Conservation (phyloP, 192 early-diverging fungal species). For the Coemansia sp. region DNA sequence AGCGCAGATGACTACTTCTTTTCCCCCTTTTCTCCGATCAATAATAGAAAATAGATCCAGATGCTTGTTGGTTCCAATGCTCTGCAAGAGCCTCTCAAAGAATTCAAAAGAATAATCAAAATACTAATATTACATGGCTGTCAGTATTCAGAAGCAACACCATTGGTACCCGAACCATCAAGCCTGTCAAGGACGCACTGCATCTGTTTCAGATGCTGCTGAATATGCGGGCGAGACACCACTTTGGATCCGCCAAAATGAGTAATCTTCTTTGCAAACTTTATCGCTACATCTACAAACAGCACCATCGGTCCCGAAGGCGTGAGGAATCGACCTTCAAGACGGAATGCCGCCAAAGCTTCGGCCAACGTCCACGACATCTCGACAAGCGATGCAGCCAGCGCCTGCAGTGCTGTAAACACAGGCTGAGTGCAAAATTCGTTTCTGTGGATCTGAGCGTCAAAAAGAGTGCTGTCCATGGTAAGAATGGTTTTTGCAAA, state of each 20-base stretch:
- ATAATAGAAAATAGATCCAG: neutral
- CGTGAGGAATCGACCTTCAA: slow-evolving; percentile 18
- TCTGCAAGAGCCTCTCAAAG: no score
- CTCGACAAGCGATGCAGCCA: slow-evolving; percentile 45
- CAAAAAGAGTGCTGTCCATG: slow-evolving; percentile 10
- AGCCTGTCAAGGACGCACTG: slow-evolving; percentile 20
- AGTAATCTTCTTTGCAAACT: slow-evolving; percentile 31
- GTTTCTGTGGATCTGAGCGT: slow-evolving; percentile 2
- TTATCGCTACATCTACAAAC: slow-evolving; percentile 33
- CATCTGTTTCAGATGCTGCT: slow-evolving; percentile 28
- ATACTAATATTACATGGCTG: neutral
- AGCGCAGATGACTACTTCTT: neutral
- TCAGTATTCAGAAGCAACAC: neutral
- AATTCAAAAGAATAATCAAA: neutral
- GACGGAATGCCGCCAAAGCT: slow-evolving; percentile 28
- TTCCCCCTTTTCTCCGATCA: neutral
- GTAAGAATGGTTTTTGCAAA: slow-evolving; percentile 21
- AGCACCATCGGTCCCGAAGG: slow-evolving; percentile 32
- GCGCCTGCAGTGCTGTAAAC: slow-evolving; percentile 19
- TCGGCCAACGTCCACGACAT: slow-evolving; percentile 45
- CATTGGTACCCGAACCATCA: neutral
- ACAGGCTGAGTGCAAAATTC: neutral
- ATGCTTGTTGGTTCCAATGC: no score
- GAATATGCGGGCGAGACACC: neutral
- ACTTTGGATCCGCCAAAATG: slow-evolving; percentile 28